Conservation (phyloP, 805 yeast genomes). For the Yarrowia yakushimensis region DNA sequence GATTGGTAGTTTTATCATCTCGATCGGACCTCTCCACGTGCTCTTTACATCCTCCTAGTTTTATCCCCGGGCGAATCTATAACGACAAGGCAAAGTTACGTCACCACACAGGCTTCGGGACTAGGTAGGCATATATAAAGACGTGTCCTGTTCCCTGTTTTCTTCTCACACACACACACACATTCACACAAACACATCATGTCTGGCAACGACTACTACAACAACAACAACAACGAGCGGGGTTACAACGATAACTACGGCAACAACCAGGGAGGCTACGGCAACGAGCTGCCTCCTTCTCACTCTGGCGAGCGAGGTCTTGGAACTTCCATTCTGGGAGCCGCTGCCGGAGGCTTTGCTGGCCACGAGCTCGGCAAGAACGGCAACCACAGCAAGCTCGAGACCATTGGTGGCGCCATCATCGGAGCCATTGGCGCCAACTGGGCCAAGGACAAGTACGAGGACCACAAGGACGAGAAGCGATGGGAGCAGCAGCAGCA, state of each 20-base stretch:
- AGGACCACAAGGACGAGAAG: slow-evolving; percentile 13
- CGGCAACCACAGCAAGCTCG: slow-evolving; percentile 24
- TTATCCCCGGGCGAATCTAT: too few species aligned
- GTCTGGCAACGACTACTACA: slow-evolving; percentile 17
- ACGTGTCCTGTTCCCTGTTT: background rate
- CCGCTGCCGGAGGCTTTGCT: slow-evolving; percentile 26
- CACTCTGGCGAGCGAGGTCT: slow-evolving; percentile 21
- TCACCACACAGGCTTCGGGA: background rate
- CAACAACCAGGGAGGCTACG: background rate
- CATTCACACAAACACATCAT: background rate
- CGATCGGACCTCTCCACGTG: background rate
- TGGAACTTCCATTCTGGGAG: slow-evolving; percentile 21
- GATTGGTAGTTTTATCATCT: background rate
- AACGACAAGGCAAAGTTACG: background rate
- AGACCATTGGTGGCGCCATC: slow-evolving; percentile 26
- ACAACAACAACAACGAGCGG: background rate
- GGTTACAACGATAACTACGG: background rate
- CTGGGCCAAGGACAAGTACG: slow-evolving; percentile 23
- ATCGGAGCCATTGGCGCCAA: slow-evolving; percentile 26
- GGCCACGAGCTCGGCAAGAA: slow-evolving; percentile 25
- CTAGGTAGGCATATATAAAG: background rate
- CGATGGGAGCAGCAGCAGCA: slow-evolving; percentile 19
- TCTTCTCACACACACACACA: background rate
- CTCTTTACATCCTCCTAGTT: background rate
- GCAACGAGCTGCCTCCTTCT: background rate